Evolutionary conservation across 495 filamentous ascomycete species (phyloP), one percentile per base, ranked within the genome.

Genomic region (Pseudoneurospora amorphoporcata): DNA sequence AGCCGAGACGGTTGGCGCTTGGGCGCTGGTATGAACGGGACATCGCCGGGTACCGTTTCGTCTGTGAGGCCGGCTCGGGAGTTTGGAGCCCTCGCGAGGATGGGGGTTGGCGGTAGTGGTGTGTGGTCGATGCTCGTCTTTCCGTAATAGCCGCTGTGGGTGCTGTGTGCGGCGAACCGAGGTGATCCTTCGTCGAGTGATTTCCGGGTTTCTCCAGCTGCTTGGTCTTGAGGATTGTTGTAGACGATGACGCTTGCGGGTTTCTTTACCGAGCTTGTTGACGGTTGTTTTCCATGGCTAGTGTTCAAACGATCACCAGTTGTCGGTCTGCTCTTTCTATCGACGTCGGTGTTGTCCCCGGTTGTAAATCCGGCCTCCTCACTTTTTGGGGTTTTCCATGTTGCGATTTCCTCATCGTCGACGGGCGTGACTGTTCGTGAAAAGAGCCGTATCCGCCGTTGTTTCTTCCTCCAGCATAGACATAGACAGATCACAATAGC

Each of bases 331-430:
- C 75, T 9, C 47, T 73, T 23, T 75, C 73, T 73, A 68, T 74
- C 77, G 10, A 71, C 68, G 39, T 76, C 78, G 16, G 76, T 75
- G 29, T 65, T 17, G 19, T 75, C 75, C 17, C 37, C 75, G 69
- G 58, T 72, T 39, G 41, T 70, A 39, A 72, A 70, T 3, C 61
- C 70, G 16, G 45, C 70, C 70, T 80, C 78, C 42, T 80, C 78
- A 32, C 38, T 69, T 23, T 76, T 70, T 1, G 80, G 76, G 12
- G 78, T 75, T 68, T 85, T 86, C 84, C 84, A 86, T 23, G 82
- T 83, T 53, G 81, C 84, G 68, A 86, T 86, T 74, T 86, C 84
- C 41, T 86, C 84, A 72, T 86, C 84, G 68, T 84, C 84, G 73
- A 86, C 85, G 10, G 84, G 84, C 0, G 84, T 82, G 42, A 86